These are phyloP conservation scores for Candida parachauliodes DNA, from an alignment of 805 yeast species.

Conservation along the genomic window DNA sequence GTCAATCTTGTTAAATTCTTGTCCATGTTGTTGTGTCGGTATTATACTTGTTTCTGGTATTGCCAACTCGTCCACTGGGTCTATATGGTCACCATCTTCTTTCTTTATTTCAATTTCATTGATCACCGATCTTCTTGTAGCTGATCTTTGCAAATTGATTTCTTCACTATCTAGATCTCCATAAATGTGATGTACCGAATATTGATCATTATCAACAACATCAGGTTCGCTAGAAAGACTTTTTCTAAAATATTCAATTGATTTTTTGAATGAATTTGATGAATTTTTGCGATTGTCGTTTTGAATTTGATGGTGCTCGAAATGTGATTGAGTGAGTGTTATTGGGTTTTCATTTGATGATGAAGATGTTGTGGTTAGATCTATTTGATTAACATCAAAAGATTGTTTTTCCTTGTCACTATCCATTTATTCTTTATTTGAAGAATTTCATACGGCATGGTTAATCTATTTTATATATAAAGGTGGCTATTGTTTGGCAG, in stretches of 20 bases:
- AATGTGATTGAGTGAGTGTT: constrained; percentile 13
- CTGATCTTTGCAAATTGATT: constrained; percentile 27
- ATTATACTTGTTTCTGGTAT: constrained; percentile 19
- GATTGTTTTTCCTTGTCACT: constrained; percentile 9
- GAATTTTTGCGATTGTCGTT: constrained; percentile 17
- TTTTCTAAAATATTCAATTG: constrained; percentile 17
- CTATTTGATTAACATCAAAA: constrained; percentile 2
- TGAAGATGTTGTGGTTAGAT: constrained; percentile 13
- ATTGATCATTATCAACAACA: constrained; percentile 9
- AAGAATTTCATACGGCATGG: too few relatives aligned
- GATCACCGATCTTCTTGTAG: constrained; percentile 29
- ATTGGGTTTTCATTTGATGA: constrained; percentile 12
- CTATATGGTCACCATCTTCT: constrained; percentile 12
- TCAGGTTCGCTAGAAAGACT: too few relatives aligned
- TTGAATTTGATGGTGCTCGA: constrained; percentile 5
- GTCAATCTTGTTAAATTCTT: constrained; percentile 28
- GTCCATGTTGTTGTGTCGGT: constrained; percentile 27
- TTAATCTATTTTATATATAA: not conserved
- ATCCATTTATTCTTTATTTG: not conserved
- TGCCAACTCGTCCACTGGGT: constrained; percentile 12
- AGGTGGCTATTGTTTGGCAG: too few relatives aligned
- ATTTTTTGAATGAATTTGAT: constrained; percentile 11
- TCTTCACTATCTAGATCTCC: constrained; percentile 29
- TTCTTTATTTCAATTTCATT: constrained; percentile 17
- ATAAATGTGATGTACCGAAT: constrained; percentile 27